Base-by-base conservation (phyloP, 1,284 basidiomycete species). In the Pseudozyma sp. region DNA sequence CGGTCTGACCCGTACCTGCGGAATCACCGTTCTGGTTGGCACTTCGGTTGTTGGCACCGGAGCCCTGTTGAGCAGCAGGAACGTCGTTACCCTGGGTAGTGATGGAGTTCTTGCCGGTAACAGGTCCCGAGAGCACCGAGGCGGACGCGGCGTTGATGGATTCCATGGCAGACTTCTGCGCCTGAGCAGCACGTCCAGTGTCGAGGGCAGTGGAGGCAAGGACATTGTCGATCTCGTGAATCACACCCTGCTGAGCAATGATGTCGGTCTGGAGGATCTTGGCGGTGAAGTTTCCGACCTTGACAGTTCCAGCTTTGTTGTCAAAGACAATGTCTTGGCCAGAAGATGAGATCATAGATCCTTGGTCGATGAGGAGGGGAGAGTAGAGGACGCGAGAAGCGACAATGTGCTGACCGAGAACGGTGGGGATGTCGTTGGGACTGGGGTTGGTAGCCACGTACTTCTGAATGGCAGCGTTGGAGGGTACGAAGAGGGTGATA, bases 241-340 rank as follows among this genome's bases (percentile, higher is more conserved):
- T 73, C 8, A 79, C 78, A 48, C 78, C 78, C 53, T 66, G 63
- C 40, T 61, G 49, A 29, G 64, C 61, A 24, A 79, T 76, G 34
- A 79, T 73, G 59, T 79, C 78, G 59, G 65, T 69, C 44, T 78
- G 72, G 5, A 75, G 35, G 48, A 79, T 67, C 54, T 70, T 65
- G 16, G 76, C 78, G 33, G 68, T 65, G n/a, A 48, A 56, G 58
- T 69, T 64, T 37, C 73, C 76, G 7, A 79, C 75, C 29, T 55
- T 65, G 55, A 79, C 63, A 2, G 69, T 68, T 9, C 77, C 66
- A 14, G 61, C 54, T 8, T 43, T 42, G 57, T 68, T 62, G 69
- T 79, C 68, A 33, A 65, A 75, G 24, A 68, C 60, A 17, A 79
- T 62, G 49, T 79, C 76, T 52, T 79, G 78, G 7, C 76, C 78